Conservation (phyloP, 2,329 filamentous ascomycete species). For the Rosellinia necatrix region DNA sequence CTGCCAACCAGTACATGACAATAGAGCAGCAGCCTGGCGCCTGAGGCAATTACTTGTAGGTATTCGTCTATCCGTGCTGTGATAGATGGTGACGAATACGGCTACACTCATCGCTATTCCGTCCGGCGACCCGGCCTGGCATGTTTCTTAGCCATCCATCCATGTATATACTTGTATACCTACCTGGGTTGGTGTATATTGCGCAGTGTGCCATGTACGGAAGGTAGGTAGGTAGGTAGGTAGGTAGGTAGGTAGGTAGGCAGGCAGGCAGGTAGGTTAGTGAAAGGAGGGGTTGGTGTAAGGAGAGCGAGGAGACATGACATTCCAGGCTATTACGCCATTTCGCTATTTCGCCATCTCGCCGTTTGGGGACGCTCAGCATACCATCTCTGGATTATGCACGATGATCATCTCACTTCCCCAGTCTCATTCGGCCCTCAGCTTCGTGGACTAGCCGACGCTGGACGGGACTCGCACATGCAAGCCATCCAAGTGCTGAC, state of each 20-base stretch:
- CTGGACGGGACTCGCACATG: neutral
- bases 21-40: conserved; percentile 6
- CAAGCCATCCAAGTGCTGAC: conserved; percentile 14
- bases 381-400: neutral
- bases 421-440: conserved; percentile 4
- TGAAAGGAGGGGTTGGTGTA: neutral
- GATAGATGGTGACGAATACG: conserved; percentile 3
- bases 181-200: neutral
- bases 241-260: neutral
- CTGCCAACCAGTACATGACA: conserved; percentile 19
- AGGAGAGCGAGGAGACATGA: neutral
- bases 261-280: neutral
- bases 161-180: neutral
- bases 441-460: conserved; percentile 3
- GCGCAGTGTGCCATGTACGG: neutral
- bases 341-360: no score
- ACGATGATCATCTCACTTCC: no score
- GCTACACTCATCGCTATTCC: neutral
- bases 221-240: neutral
- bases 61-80: no score
- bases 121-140: no score
- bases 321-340: neutral
- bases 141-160: no score
- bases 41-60: conserved; percentile 24
- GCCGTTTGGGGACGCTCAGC: neutral